Evolutionary conservation across 78 protist species (phyloP), one percentile per base, ranked within the genome.

Genomic region (Guillardia theta): DNA sequence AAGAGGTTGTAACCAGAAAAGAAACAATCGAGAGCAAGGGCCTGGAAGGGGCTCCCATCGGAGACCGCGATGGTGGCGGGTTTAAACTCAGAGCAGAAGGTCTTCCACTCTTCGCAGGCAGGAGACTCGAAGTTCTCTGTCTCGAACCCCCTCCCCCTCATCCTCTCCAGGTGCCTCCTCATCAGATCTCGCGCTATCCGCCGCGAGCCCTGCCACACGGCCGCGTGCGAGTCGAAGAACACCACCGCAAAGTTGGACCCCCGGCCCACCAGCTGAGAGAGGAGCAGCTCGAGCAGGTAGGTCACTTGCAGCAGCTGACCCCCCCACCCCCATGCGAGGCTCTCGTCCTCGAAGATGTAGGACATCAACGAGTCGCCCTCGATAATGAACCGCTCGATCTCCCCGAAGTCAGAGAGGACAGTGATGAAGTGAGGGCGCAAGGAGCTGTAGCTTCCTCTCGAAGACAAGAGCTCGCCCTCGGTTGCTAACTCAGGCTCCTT

Each of bases 361-460:
- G 10, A 50, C 9, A 78, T 24, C 90, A 78, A 30, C 19, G 90
- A 78, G 24, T 78, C 90, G 1, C 90, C 90, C 21, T 78, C 90
- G 15, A 78, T 18, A 0, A 78, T 30, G 24, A 78, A 78, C 90
- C 44, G 10, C 24, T 78, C 90, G 18, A 50, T 78, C 24, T 78
- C 90, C 18, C 90, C 90, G 50, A 78, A 78, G 48, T 78, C 90
- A 24, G 90, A 78, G 33, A 78, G 90, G 37, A 78, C 90, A 10
- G 90, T 78, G 53, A 78, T 43, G 12, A 78, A 78, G 18, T 30
- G 45, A 18, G 90, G 53, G 10, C 44, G 39, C 90, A 78, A 50
- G 0, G 18, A 36, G 50, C 48, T 78, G 53, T 0, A 70, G 83
- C 83, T 70, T 4, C 83, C 6, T 36, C 12, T 33, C 83, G 36